Evolutionary conservation across 805 yeast species (phyloP), one percentile per base, ranked within the genome.

Genomic region (Debaryomyces prosopidis): DNA sequence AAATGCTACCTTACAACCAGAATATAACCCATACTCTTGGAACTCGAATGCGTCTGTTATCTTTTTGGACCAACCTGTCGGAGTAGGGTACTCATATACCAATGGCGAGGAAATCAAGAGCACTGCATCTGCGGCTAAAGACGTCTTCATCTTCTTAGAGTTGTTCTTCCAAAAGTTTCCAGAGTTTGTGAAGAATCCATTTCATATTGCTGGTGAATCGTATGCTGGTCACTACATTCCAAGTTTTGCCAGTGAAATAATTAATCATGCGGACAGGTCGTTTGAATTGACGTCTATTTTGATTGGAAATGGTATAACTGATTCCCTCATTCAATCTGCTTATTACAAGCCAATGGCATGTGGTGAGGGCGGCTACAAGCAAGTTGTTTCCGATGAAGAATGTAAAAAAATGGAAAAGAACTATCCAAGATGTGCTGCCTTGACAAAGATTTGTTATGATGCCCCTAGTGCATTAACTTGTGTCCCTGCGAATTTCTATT

Each of bases 161-260:
- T 72, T 90, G 53, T 91, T 92, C 71, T 92, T 84, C 77, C 80
- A 83, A 62, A 82, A 83, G 57, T 89, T 88, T 76, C 95, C 96
- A 30, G 79, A 88, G 58, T 82, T 82, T 62, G 36, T 44, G 8
- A 58, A 73, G 27, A 65, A 75, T 45, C 80, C 77, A 42, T 86
- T 90, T 79, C 96, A 89, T 66, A 87, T 90, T 62, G 85, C 96
- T 36, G 97, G 97, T 54, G 97, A 90, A 63, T 86, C 95, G 7
- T 90, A 91, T 60, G 97, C 92, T 15, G 97, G 97, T 41, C 95
- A 89, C 62, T 91, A 92, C 69, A 87, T 91, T 53, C 99, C 99
- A 16, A 87, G 79, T 8, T 87, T 90, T 67, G 96, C 96, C 6
- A 64, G 80, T 47, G 96, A 89, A 65, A 89, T 90, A 55, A 69